Evolutionary conservation across 2,329 filamentous ascomycete species (phyloP).

Genomic region (Fusarium sp.): DNA sequence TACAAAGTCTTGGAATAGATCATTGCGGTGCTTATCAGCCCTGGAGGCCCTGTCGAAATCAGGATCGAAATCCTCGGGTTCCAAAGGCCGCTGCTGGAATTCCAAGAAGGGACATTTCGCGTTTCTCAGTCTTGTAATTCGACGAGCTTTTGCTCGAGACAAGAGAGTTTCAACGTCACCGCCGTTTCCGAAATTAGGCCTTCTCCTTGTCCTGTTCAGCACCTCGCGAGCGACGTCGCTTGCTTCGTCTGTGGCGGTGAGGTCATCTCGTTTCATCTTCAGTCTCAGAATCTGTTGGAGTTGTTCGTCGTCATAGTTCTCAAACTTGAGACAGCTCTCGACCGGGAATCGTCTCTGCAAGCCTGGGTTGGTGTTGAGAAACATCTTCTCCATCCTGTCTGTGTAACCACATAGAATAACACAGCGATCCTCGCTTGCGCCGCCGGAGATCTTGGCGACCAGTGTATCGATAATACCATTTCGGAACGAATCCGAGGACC

Average conservation of each 20-base stretch:
- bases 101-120: not conserved
- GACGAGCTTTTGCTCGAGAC: not conserved
- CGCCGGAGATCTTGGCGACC: not conserved
- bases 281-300: not conserved
- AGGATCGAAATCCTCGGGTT: not conserved
- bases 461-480: not conserved
- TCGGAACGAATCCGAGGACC: not conserved
- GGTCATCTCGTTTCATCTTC: not conserved
- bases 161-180: not conserved
- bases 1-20: not conserved
- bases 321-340: not conserved
- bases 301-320: not conserved
- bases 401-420: slow-evolving; percentile 1
- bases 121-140: not conserved
- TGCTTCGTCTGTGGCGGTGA: not conserved
- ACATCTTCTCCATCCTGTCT: not conserved
- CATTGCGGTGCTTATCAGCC: not conserved
- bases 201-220: not conserved
- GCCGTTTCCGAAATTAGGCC: slow-evolving; percentile 4
- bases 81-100: not conserved
- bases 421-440: not conserved
- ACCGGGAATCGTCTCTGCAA: not conserved
- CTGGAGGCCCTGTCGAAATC: not conserved
- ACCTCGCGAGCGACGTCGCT: not conserved
- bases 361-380: not conserved